phyloP scores from a whole-genome alignment of 345 rosid species.

The Acer saccharum region DNA sequence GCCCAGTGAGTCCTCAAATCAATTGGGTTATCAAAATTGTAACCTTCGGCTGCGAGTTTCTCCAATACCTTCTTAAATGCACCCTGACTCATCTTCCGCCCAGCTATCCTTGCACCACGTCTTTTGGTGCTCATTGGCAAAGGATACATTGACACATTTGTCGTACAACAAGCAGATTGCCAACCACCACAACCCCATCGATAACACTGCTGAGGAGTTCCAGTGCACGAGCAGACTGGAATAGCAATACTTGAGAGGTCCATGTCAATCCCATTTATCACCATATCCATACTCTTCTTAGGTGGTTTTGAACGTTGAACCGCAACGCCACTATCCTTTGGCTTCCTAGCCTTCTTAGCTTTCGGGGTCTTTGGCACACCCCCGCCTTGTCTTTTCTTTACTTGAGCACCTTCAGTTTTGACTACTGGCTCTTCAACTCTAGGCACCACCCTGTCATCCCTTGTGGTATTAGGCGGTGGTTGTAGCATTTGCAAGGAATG shows the following conservation, averaged over 20 bases:
- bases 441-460: slow-evolving; percentile 50
- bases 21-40: slow-evolving; percentile 70
- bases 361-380: slow-evolving; percentile 56
- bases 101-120: slow-evolving; percentile 96
- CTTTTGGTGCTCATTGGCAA: slow-evolving; percentile 95
- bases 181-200: slow-evolving; percentile 99
- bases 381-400: slow-evolving; percentile 68
- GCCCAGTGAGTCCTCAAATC: slow-evolving; percentile 97
- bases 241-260: slow-evolving; percentile 85
- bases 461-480: slow-evolving; percentile 50
- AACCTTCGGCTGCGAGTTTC: slow-evolving; percentile 92
- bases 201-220: slow-evolving; percentile 88
- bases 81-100: slow-evolving; percentile 98
- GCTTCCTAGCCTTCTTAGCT: slow-evolving; percentile 82
- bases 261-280: slow-evolving; percentile 81
- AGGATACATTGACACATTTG: slow-evolving; percentile 88
- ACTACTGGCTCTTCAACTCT: slow-evolving; percentile 53
- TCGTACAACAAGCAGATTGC: slow-evolving; percentile 98
- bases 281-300: slow-evolving; percentile 80
- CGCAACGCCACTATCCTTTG: slow-evolving; percentile 51
- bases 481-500: slow-evolving; percentile 70
- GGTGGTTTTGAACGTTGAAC: slow-evolving; percentile 71
- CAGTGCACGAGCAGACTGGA: slow-evolving; percentile 97
- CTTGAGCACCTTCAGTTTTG: slow-evolving; percentile 47
- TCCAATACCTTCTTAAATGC: slow-evolving; percentile 97